A percentile compares a stretch with the other conserved stretches of the same genome.
Conservation (phyloP, 2,329 filamentous ascomycete species). For the Coleophoma cylindrospora region DNA sequence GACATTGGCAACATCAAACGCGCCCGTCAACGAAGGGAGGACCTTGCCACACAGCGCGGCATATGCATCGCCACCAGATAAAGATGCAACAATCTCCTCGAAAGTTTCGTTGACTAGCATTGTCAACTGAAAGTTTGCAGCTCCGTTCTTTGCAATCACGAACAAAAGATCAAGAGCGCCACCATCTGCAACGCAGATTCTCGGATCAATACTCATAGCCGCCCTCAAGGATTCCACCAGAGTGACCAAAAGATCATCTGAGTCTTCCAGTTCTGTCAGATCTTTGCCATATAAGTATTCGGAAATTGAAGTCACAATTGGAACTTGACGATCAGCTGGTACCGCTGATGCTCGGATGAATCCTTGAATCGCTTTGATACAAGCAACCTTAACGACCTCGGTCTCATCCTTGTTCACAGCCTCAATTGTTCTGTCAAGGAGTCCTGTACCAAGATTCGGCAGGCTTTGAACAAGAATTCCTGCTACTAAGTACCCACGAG, state of each 20-base stretch:
- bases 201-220: conserved; percentile 74
- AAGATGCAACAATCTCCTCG: conserved; percentile 72
- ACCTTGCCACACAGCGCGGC: conserved; percentile 78
- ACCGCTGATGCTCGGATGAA: conserved; percentile 49
- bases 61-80: conserved; percentile 67
- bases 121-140: conserved; percentile 85
- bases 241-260: conserved; percentile 87
- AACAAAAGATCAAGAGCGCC: conserved; percentile 81
- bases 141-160: conserved; percentile 80
- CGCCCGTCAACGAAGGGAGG: conserved; percentile 79
- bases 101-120: conserved; percentile 87
- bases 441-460: conserved; percentile 50
- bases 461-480: conserved; percentile 71
- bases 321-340: conserved; percentile 49
- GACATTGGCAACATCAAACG: conserved; percentile 81
- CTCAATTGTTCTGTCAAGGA: conserved; percentile 70
- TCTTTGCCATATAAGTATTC: conserved; percentile 78
- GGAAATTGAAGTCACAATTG: conserved; percentile 55
- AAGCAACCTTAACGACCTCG: conserved; percentile 88
- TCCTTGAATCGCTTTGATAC: conserved; percentile 78
- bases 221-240: conserved; percentile 82
- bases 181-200: conserved; percentile 66
- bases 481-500: conserved; percentile 81
- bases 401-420: conserved; percentile 71
- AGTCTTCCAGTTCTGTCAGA: conserved; percentile 76